Conservation (phyloP, 495 filamentous ascomycete species). For the Apodospora peruviana region DNA sequence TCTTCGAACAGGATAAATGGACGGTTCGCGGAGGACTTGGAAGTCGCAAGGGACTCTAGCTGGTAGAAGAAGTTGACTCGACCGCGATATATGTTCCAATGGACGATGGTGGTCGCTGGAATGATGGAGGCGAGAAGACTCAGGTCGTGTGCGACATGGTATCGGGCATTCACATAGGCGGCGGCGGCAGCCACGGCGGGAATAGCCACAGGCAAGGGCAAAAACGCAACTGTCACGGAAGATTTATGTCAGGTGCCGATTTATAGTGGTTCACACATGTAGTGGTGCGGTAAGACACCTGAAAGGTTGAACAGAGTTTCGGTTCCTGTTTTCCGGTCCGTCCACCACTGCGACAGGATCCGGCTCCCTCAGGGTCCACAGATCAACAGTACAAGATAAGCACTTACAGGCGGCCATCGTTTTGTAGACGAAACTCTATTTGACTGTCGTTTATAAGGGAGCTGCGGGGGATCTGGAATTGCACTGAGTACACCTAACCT, state of each 20-base stretch:
- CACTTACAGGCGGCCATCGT: no score
- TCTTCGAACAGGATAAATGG: conserved; percentile 72
- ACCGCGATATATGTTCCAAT: conserved; percentile 47
- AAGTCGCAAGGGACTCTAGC: conserved; percentile 63
- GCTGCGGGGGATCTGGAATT: no score
- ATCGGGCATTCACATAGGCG: conserved; percentile 78
- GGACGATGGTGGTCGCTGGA: conserved; percentile 34
- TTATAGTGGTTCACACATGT: no score
- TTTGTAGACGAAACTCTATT: no score
- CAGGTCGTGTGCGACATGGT: conserved; percentile 61
- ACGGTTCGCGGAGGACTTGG: conserved; percentile 48
- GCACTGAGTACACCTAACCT: no score
- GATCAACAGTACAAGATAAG: no score
- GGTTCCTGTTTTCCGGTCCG: no score
- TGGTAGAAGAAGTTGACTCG: conserved; percentile 72
- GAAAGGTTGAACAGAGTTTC: no score
- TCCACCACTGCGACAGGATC: no score
- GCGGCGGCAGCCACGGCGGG: conserved; percentile 63
- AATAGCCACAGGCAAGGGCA: conserved; percentile 48
- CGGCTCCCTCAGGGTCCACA: no score
- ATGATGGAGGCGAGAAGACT: conserved; percentile 46
- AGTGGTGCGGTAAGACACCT: no score
- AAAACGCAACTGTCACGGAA: not conserved
- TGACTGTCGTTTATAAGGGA: no score
- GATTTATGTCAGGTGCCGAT: conserved; percentile 1